Conservation (phyloP, 2,329 filamentous ascomycete genomes). For the Verticillium tricorpus region DNA sequence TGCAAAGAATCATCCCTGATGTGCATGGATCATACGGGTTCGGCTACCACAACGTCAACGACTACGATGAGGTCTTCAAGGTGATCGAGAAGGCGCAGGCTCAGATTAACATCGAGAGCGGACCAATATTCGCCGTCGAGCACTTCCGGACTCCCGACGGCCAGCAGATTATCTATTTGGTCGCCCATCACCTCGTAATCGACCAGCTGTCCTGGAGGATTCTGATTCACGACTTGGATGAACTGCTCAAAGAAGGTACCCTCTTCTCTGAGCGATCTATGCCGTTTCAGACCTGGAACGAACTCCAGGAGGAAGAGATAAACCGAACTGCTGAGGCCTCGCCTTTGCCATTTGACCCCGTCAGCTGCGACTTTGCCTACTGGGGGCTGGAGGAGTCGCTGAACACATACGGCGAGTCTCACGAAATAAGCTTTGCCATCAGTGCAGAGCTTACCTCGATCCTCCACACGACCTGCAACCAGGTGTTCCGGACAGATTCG, state of each 20-base stretch:
- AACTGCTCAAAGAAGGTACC: slow-evolving; percentile 39
- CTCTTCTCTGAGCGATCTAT: slow-evolving; percentile 39
- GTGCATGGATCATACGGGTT: slow-evolving; percentile 39
- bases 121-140: slow-evolving; percentile 46
- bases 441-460: slow-evolving; percentile 34
- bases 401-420: slow-evolving; percentile 42
- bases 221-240: slow-evolving; percentile 45
- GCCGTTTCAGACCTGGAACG: slow-evolving; percentile 46
- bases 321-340: slow-evolving; percentile 18
- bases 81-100: slow-evolving; percentile 36
- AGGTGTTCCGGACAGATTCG: slow-evolving; percentile 45
- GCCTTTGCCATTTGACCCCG: slow-evolving; percentile 33
- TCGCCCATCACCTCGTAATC: slow-evolving; percentile 47
- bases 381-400: slow-evolving; percentile 39
- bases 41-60: slow-evolving; percentile 33
- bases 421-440: slow-evolving; percentile 37
- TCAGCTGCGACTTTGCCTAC: slow-evolving; percentile 36
- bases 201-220: slow-evolving; percentile 48
- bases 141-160: slow-evolving; percentile 41
- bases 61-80: slow-evolving; percentile 34
- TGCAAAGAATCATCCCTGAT: slow-evolving; percentile 37
- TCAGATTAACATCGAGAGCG: slow-evolving; percentile 42
- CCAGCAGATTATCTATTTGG: slow-evolving; percentile 42
- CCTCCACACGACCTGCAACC: slow-evolving; percentile 37
- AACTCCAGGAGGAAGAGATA: slow-evolving; percentile 36